These are phyloP conservation scores for Maudiozyma pseudohumilis DNA, from an alignment of 805 yeast species.

Conservation along the genomic window DNA sequence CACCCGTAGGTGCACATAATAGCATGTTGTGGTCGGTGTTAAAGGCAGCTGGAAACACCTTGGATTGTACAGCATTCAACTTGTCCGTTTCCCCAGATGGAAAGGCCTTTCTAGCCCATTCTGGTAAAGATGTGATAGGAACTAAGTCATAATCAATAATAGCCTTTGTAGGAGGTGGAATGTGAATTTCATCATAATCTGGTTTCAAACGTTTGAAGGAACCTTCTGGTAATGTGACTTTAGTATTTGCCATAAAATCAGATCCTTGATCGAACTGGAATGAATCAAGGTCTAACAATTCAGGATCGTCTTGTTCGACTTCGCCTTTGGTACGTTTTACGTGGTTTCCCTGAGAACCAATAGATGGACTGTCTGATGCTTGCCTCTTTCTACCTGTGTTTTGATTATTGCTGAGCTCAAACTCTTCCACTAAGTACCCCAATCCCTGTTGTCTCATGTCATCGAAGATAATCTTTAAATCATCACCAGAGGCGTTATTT, in stretches of 20 bases:
- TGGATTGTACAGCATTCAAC: conserved; percentile 76
- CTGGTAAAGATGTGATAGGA: conserved; percentile 55
- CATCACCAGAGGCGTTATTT: conserved; percentile 31
- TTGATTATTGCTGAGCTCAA: conserved; percentile 19
- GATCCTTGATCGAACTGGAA: conserved; percentile 65
- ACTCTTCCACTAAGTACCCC: conserved; percentile 34
- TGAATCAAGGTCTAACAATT: conserved; percentile 50
- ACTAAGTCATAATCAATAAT: conserved; percentile 37
- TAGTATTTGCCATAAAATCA: conserved; percentile 53
- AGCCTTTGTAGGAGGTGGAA: conserved; percentile 73
- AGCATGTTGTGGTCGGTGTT: conserved; percentile 58
- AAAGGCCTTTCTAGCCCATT: conserved; percentile 74
- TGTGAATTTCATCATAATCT: conserved; percentile 76
- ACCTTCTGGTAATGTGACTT: conserved; percentile 70
- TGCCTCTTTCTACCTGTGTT: conserved; percentile 6
- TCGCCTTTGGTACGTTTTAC: conserved; percentile 8
- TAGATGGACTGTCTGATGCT: background rate
- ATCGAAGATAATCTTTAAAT: conserved; percentile 29
- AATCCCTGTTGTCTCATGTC: conserved; percentile 39
- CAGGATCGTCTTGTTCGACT: conserved; percentile 3
- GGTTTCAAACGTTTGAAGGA: conserved; percentile 67
- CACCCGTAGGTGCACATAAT: conserved; percentile 97
- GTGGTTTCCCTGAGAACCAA: too few species aligned
- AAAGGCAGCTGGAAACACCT: conserved; percentile 73
- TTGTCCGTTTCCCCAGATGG: conserved; percentile 53